Percentiles rank a stretch among this genome's conserved stretches.
These are phyloP conservation scores for Podospora anserina DNA, from an alignment of 495 filamentous ascomycete genomes.

Conservation along the genomic window DNA sequence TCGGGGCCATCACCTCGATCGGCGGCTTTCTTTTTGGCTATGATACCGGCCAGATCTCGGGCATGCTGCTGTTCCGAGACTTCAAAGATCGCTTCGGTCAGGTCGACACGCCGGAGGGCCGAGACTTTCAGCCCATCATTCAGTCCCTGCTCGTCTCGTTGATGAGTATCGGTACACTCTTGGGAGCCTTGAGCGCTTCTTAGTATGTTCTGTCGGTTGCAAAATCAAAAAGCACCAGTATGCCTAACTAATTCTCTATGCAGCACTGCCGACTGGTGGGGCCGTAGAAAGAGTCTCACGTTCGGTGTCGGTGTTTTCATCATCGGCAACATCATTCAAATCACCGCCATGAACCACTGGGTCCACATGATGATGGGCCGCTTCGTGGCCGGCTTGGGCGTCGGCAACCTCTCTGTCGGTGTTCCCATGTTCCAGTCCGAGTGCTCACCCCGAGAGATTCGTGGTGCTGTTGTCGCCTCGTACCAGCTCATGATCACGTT, in stretches of 20 bases:
- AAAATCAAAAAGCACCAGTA: not conserved
- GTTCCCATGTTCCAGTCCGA: conserved; percentile 63
- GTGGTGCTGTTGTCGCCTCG: conserved; percentile 56
- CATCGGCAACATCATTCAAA: conserved; percentile 54
- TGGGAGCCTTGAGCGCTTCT: conserved; percentile 38
- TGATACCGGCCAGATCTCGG: conserved; percentile 60
- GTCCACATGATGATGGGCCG: conserved; percentile 50
- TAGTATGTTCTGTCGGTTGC: conserved; percentile 21
- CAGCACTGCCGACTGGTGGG: conserved; percentile 38
- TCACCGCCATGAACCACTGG: conserved; percentile 47
- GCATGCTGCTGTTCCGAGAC: conserved; percentile 60
- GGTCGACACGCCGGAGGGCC: conserved; percentile 19
- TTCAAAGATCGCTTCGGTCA: conserved; percentile 47
- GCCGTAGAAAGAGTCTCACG: conserved; percentile 38
- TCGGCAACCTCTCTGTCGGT: conserved; percentile 61
- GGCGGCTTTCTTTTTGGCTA: conserved; percentile 76
- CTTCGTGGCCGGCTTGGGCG: conserved; percentile 60
- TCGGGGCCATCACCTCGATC: conserved; percentile 51
- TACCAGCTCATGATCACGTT: conserved; percentile 80
- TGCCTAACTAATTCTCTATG: not conserved
- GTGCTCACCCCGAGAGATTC: conserved; percentile 54
- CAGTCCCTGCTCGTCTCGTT: conserved; percentile 43
- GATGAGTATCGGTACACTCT: conserved; percentile 45
- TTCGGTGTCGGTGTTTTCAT: conserved; percentile 39
- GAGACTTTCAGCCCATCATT: conserved; percentile 35